Evolutionary conservation across 768 basidiomycete species (phyloP).

Genomic region (Boletus rubroflammeus): DNA sequence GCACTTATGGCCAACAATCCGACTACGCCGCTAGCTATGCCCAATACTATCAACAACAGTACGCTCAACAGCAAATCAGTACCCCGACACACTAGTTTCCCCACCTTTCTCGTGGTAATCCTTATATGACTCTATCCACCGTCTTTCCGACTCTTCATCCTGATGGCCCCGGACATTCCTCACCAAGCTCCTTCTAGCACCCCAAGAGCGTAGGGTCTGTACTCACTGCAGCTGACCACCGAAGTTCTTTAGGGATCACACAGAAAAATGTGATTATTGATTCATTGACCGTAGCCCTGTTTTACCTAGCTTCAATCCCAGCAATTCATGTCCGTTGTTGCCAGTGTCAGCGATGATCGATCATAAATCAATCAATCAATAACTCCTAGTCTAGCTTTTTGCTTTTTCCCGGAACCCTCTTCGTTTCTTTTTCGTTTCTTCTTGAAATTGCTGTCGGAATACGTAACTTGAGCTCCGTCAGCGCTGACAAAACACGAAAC

Average conservation of each 20-base stretch:
- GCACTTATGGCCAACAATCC: constrained; percentile 42
- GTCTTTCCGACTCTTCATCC: constrained; percentile 16
- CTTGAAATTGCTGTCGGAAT: constrained; percentile 2
- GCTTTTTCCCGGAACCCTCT: constrained; percentile 18
- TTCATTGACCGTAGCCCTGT: constrained; percentile 26
- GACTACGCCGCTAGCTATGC: constrained; percentile 79
- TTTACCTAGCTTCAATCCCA: constrained; percentile 22
- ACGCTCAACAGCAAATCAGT: constrained; percentile 68
- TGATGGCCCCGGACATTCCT: constrained; percentile 14
- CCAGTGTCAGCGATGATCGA: not conserved
- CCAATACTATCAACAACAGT: constrained; percentile 86
- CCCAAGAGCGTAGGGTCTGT: constrained; percentile 28
- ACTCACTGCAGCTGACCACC: constrained; percentile 35
- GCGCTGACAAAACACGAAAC: constrained; percentile 79
- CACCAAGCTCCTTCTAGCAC: constrained; percentile 20
- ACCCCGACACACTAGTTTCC: constrained; percentile 35
- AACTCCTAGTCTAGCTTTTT: constrained; percentile 13
- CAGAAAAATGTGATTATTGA: constrained; percentile 28
- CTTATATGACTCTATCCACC: constrained; percentile 17
- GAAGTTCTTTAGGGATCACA: constrained; percentile 31
- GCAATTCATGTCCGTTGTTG: constrained; percentile 4
- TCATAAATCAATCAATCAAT: constrained; percentile 1
- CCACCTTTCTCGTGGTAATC: constrained; percentile 24
- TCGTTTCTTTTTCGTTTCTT: constrained; percentile 29
- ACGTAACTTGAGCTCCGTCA: not conserved